Base-by-base conservation (phyloP, 2,329 filamentous ascomycete genomes). In the Fusarium devonianum region DNA sequence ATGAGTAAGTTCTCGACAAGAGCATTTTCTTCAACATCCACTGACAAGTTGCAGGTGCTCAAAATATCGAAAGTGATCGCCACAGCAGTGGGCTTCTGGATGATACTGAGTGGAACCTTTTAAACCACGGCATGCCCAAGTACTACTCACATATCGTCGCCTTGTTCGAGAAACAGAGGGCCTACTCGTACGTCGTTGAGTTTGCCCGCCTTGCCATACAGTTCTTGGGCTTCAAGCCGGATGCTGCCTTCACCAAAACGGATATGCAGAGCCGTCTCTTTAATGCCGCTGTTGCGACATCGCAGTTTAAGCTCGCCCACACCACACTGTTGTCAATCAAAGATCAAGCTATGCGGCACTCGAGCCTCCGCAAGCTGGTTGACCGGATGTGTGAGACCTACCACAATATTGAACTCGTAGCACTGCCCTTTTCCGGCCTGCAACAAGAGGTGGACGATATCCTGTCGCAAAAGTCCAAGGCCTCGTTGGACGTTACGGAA, bases 71-170 rank as follows among this genome's bases (percentile, higher is more conserved):
- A 33, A 66, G 73, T 2, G 76, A 81, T 37, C 75, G 78, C 13
- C 81, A 84, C 56, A 86, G 82, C 62, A 78, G 80, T 32, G 84
- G 85, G 7, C 81, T 96, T 11, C 79, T 97, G 16, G 86, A 89
- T 43, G 84, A 90, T 17, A 84, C 87, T 2, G 90, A 96, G 59
- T 87, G 86, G 78, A 82, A 80, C 23, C 71, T 84, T 5, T 71
- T 88, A 17, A 82, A 92, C 66, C 83, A 84, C 46, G 94, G 93
- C 2, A 79, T 92, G 29, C 82, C 90, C 5, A 86, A 83, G 56
- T 99, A 97, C 73, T 95, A 95, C 70, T 85, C 87, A 30, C 94
- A 99, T 69, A 83, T 97, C 39, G 82, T 92, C 10, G 80, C 84
- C 14, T 79, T 99, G 2, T 97, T 89, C 66, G 92, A 97, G 68